A percentile compares a stretch with the other conserved stretches of the same genome.
Conservation (phyloP, 2,329 filamentous ascomycete species). For the Monosporascus sp. region DNA sequence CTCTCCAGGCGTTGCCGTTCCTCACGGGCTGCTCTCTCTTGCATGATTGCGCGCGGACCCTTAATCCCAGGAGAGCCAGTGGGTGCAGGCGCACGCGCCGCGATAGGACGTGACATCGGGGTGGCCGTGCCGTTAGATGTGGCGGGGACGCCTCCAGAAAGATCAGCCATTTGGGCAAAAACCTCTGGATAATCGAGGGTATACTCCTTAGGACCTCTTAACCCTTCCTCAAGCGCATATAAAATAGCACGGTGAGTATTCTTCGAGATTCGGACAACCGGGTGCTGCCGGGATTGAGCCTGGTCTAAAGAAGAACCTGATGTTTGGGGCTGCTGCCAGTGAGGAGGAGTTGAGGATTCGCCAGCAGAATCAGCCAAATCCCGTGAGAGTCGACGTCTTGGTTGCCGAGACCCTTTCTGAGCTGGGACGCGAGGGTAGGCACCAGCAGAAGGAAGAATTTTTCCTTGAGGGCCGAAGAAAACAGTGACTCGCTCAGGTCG, state of each 20-base stretch:
- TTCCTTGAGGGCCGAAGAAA: slow-evolving; percentile 41
- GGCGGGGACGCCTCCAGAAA: slow-evolving; percentile 52
- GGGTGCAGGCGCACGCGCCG: slow-evolving; percentile 46
- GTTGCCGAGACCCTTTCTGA: slow-evolving; percentile 20
- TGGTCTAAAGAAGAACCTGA: slow-evolving; percentile 25
- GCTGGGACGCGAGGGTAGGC: slow-evolving; percentile 17
- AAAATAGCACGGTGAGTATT: slow-evolving; percentile 87
- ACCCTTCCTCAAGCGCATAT: slow-evolving; percentile 84
- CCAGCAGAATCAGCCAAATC: slow-evolving; percentile 41
- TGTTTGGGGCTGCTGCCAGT: slow-evolving; percentile 22
- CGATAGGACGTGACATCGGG: slow-evolving; percentile 39
- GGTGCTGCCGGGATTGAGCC: slow-evolving; percentile 37
- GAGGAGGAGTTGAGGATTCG: slow-evolving; percentile 29
- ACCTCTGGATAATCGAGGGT: slow-evolving; percentile 82
- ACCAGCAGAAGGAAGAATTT: slow-evolving; percentile 29
- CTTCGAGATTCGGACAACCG: slow-evolving; percentile 65
- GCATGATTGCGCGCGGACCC: slow-evolving; percentile 89
- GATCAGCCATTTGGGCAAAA: slow-evolving; percentile 87
- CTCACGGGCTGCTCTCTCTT: slow-evolving; percentile 74
- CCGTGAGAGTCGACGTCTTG: slow-evolving; percentile 40
- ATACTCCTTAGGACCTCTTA: slow-evolving; percentile 77
- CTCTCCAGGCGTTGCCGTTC: slow-evolving; percentile 59
- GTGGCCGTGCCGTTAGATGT: slow-evolving; percentile 51
- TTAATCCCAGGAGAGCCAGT: slow-evolving; percentile 63
- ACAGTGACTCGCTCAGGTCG: slow-evolving; percentile 35